Evolutionary conservation across 2,329 filamentous ascomycete genomes (phyloP).

Genomic region (Atkinsonella texensis): DNA sequence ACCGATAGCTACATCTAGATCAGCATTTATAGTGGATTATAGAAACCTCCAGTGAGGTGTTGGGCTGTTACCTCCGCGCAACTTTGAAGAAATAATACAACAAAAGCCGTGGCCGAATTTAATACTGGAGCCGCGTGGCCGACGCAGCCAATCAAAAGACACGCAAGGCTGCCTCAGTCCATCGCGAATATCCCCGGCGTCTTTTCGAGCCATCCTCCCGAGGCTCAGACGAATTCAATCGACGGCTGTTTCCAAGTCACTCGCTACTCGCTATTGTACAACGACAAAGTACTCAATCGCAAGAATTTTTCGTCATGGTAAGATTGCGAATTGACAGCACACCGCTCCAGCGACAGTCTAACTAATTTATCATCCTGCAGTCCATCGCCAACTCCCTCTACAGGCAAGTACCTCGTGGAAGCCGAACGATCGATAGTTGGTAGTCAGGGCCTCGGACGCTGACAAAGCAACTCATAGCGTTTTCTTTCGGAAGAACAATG

Average conservation of each 20-base stretch:
- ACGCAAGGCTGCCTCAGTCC: conserved; percentile 19
- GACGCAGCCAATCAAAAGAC: conserved; percentile 18
- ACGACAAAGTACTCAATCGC: conserved; percentile 18
- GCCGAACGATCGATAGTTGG: conserved; percentile 8
- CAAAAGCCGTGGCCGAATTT: background rate
- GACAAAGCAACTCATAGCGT: conserved; percentile 40
- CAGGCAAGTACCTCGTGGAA: conserved; percentile 22
- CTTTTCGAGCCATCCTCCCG: conserved; percentile 9
- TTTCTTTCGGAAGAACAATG: conserved; percentile 75
- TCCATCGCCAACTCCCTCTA: conserved; percentile 24
- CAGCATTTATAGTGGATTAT: too few species aligned
- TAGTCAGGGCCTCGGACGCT: conserved; percentile 12
- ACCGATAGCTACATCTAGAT: too few species aligned
- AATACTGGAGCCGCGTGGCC: background rate
- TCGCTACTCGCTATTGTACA: conserved; percentile 13
- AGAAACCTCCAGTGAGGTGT: too few species aligned
- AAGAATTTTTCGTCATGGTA: conserved; percentile 25
- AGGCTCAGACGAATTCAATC: conserved; percentile 16
- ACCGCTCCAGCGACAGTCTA: conserved; percentile 3
- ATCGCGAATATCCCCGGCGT: conserved; percentile 14
- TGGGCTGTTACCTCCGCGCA: background rate
- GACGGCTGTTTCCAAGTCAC: conserved; percentile 16
- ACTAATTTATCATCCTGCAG: conserved; percentile 27
- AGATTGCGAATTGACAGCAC: conserved; percentile 6
- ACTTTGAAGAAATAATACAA: background rate